Conservation (phyloP, 148 eudicot genomes). For the Rhododendron ferrugineum region DNA sequence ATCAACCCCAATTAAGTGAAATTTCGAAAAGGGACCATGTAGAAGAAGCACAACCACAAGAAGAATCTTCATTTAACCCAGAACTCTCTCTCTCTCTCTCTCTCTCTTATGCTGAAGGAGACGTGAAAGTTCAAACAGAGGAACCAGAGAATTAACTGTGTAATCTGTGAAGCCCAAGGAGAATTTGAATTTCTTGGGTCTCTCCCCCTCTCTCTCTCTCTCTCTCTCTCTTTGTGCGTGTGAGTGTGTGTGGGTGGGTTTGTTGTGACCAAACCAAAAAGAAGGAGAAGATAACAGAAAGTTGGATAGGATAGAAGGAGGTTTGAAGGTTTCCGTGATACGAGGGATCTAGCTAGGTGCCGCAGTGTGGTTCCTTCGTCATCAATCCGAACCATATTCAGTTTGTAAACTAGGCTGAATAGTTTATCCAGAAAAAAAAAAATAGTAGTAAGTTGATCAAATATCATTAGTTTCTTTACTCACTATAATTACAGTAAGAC, state of each 20-base stretch:
- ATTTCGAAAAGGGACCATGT: slow-evolving; percentile 19
- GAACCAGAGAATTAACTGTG: neutral
- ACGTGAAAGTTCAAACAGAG: neutral
- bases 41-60: slow-evolving; percentile 19
- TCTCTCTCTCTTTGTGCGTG: neutral
- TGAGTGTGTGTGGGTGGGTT: neutral
- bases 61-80: slow-evolving; percentile 10
- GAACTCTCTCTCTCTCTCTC: neutral
- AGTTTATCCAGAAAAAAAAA: too few species aligned
- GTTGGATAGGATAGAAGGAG: neutral
- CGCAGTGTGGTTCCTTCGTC: too few species aligned
- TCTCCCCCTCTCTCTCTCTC: neutral
- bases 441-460: too few species aligned
- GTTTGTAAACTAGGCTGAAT: too few species aligned
- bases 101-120: neutral
- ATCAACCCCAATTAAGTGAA: slow-evolving; percentile 12
- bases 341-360: too few species aligned
- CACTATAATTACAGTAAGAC: too few species aligned
- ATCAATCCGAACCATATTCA: too few species aligned
- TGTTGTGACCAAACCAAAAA: neutral
- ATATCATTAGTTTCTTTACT: too few species aligned
- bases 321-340: neutral
- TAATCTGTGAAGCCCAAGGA: neutral
- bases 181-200: neutral
- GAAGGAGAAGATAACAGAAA: neutral